A percentile compares a stretch with the other conserved stretches of the same genome.
phyloP scores from a whole-genome alignment of 1,284 basidiomycete species.

The Fomitopsis schrenkii region DNA sequence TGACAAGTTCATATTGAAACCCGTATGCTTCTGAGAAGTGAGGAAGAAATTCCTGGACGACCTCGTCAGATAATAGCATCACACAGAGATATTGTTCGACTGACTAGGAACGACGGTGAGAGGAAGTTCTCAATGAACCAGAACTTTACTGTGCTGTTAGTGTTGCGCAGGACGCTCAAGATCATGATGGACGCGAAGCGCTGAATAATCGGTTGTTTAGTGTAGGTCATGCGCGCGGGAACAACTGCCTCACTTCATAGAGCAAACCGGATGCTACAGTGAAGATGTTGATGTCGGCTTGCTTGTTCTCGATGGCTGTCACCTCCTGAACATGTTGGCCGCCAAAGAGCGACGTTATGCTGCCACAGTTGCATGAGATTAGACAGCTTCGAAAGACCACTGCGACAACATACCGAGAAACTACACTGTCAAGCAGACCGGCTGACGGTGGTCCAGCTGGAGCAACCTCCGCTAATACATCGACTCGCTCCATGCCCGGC shows the following conservation, averaged over 20 bases:
- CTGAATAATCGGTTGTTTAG: slow-evolving; percentile 36
- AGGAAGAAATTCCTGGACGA: slow-evolving; percentile 84
- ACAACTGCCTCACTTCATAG: slow-evolving; percentile 69
- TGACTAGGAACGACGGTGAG: slow-evolving; percentile 91
- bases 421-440: slow-evolving; percentile 41
- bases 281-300: slow-evolving; percentile 97
- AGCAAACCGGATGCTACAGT: slow-evolving; percentile 95
- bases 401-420: slow-evolving; percentile 42
- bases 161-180: slow-evolving; percentile 91
- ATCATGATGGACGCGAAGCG: slow-evolving; percentile 99
- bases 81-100: slow-evolving; percentile 18
- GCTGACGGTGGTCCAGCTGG: slow-evolving; percentile 22
- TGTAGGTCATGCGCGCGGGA: not conserved
- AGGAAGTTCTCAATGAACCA: slow-evolving; percentile 99
- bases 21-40: slow-evolving; percentile 86
- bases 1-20: slow-evolving; percentile 96
- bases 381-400: not conserved
- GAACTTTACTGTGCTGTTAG: slow-evolving; percentile 92
- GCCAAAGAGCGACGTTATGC: slow-evolving; percentile 51
- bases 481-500: slow-evolving; percentile 75
- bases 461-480: slow-evolving; percentile 56
- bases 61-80: not conserved
- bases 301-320: slow-evolving; percentile 31
- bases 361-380: slow-evolving; percentile 21
- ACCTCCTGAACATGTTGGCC: slow-evolving; percentile 10